Conservation (phyloP, 2,329 filamentous ascomycete genomes). For the Leptographium lundbergii region DNA sequence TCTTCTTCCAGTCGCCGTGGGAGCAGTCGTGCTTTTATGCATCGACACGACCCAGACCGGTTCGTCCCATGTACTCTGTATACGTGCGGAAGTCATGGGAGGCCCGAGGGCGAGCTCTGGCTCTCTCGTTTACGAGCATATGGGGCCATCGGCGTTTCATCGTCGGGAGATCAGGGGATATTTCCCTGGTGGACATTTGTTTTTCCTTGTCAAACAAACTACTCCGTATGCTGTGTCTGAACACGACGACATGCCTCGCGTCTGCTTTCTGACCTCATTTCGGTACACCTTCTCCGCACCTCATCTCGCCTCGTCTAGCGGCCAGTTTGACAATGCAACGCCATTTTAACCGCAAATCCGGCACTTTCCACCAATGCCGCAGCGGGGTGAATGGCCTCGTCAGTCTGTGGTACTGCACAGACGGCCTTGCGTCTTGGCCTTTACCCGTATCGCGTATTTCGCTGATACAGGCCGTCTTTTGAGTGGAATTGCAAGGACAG, state of each 20-base stretch:
- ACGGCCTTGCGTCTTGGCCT: too few species aligned
- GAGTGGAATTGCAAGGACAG: too few species aligned
- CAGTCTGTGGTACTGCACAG: too few species aligned
- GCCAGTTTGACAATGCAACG: background rate
- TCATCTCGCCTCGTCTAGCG: background rate
- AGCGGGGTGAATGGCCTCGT: too few species aligned
- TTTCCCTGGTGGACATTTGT: background rate
- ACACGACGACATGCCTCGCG: too few species aligned
- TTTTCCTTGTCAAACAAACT: background rate
- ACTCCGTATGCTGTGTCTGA: too few species aligned
- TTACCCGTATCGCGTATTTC: too few species aligned
- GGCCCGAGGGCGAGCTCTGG: too few species aligned
- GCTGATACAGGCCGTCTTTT: too few species aligned
- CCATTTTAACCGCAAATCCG: background rate
- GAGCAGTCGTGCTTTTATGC: background rate
- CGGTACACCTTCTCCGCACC: background rate
- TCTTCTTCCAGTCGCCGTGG: background rate
- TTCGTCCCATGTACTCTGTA: background rate
- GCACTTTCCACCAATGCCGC: too few species aligned
- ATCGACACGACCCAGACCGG: background rate
- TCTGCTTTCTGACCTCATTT: background rate
- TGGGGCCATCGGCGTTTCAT: background rate
- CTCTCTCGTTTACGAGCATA: background rate
- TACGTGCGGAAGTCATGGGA: too few species aligned
- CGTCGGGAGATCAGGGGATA: background rate